phyloP scores from a whole-genome alignment of 2,329 filamentous ascomycete genomes.

The Grosmannia serpens region DNA sequence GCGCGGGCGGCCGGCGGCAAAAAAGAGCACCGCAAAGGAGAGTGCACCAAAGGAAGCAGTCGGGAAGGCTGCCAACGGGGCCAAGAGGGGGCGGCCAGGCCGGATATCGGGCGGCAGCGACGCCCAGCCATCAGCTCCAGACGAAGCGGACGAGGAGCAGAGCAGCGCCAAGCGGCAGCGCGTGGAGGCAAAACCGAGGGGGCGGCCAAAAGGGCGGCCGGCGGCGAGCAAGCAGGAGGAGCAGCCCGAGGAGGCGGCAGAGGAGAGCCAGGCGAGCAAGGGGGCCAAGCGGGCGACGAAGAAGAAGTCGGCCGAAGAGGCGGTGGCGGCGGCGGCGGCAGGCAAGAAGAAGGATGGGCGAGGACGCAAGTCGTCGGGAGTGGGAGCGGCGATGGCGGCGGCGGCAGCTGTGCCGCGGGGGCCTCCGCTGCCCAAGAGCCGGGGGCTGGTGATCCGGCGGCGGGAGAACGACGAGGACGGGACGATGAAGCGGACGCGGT shows the following conservation, averaged over 20 bases:
- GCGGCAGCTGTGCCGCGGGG: conserved; percentile 36
- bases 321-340: conserved; percentile 8
- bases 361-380: conserved; percentile 28
- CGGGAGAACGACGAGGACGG: conserved; percentile 29
- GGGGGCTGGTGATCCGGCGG: conserved; percentile 41
- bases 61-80: neutral
- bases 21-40: neutral
- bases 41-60: neutral
- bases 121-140: conserved; percentile 15
- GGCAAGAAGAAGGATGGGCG: conserved; percentile 17
- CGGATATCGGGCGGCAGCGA: conserved; percentile 1
- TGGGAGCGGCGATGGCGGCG: conserved; percentile 33
- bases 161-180: conserved; percentile 9
- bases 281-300: neutral
- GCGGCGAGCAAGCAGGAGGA: neutral
- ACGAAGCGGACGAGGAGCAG: conserved; percentile 14
- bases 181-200: neutral
- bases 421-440: conserved; percentile 42
- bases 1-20: neutral
- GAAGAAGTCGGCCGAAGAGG: neutral
- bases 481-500: conserved; percentile 51
- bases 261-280: neutral
- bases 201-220: neutral
- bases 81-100: conserved; percentile 6
- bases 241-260: neutral